Base-by-base conservation (phyloP, 1,284 basidiomycete species). In the Fistulinella cinereoalba region DNA sequence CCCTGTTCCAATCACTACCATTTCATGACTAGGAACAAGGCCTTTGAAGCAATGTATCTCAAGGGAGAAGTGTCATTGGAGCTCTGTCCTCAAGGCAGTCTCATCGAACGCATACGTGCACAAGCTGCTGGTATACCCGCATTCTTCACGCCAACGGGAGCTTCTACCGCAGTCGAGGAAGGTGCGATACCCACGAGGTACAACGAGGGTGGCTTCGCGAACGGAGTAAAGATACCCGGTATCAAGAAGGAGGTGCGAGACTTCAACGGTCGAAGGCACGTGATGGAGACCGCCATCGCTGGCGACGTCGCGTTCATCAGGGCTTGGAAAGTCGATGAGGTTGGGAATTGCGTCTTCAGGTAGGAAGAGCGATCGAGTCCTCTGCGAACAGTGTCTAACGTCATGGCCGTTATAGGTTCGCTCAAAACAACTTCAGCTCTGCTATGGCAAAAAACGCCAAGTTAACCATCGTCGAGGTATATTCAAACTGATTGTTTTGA, bases 271-370 rank as follows among this genome's bases (percentile, higher is more conserved):
- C 80, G 87, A 60, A 76, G 81, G 64, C 97, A 87, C 71, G 74
- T 98, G 32, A 75, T 97, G 59, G 95, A 99, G 69, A 83, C 88
- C 21, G 84, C 91, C 8, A 85, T 97, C 58, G 74, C 82, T 33
- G 93, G 89, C 23, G 92, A 94, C 66, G 83, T 92, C 44, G 95
- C 94, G 21, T 87, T 98, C 64, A 73, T 99, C 38, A 79, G 87
- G 49, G 96, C 93, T 7, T 97, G 93, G 93, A 97, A 97, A 71
- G 95, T 85, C 12, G 96, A 98, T 64, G 91, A 93, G 65, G 79
- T 83, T 34, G 90, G 88, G 2, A 92, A 93, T 66, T 86, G 83
- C 60, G 84, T 92, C 33, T 93, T 93, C 75, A 77, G 88, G 83
- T 87, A 58, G 49, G 45, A 28, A 22, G 33, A 15, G 18, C 12